Percentiles rank a stretch among this genome's conserved stretches.
phyloP scores from a whole-genome alignment of 2,329 filamentous ascomycete genomes.

The Fusarium sp. region DNA sequence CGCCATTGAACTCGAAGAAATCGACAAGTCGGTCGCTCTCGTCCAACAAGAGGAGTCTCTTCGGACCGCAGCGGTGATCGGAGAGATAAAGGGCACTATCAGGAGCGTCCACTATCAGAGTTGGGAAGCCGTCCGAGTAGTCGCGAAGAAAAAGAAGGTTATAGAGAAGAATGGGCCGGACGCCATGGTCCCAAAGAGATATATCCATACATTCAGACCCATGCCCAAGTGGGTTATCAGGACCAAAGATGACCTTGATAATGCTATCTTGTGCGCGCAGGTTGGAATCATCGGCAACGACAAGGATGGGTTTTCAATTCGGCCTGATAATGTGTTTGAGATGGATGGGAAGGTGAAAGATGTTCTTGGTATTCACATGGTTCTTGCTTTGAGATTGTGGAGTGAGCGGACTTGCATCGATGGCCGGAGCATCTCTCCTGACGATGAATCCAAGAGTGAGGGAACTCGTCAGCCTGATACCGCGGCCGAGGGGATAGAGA shows the following conservation, averaged over 20 bases:
- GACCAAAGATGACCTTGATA: neutral
- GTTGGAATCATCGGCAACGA: neutral
- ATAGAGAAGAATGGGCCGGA: neutral
- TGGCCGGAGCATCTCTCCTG: neutral
- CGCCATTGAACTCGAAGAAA: neutral
- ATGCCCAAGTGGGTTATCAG: neutral
- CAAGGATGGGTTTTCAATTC: neutral
- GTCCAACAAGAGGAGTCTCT: neutral
- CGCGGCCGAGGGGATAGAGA: neutral
- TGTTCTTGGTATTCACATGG: neutral
- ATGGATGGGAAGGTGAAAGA: neutral
- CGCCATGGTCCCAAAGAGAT: neutral
- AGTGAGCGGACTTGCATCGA: neutral
- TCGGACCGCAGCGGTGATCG: neutral
- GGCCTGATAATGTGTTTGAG: neutral
- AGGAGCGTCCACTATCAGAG: neutral
- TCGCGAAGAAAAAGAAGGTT: neutral
- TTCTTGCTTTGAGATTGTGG: neutral
- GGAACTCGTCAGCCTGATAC: too few relatives aligned
- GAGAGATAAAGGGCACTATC: neutral
- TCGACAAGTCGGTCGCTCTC: neutral
- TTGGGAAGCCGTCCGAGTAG: neutral
- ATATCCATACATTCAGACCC: neutral
- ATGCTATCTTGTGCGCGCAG: neutral
- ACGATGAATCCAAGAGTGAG: neutral